Evolutionary conservation across 345 rosid genomes (phyloP), one percentile per base, ranked within the genome.

Genomic region (Lenwebbia sp.): DNA sequence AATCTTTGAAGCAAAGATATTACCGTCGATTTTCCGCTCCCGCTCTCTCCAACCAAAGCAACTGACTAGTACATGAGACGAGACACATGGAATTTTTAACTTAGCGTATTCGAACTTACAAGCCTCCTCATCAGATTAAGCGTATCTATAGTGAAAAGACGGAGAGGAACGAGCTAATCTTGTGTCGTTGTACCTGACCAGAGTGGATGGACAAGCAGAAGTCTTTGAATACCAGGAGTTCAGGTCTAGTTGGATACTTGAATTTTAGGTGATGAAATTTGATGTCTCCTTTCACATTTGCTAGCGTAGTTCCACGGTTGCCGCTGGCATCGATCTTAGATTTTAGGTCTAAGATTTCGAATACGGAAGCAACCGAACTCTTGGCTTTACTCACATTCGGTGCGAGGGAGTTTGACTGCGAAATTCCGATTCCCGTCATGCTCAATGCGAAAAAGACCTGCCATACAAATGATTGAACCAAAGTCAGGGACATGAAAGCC

Each of bases 1-100:
- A 89, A 92, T 85, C 94, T 88, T 30, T 86, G 91, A 85, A 92
- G 75, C 82, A 88, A 44, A 28, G 94, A 85, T 17, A 88, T 87
- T 19, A 87, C 87, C 0, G 91, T 89, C 33, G 91, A 92, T 86
- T 89, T 90, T 14, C 91, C 90, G 40, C 90, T 86, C n/a, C 94
- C 92, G 41, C 94, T 92, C 41, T 89, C 94, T 49, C 94, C 94
- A 74, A 92, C 92, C 54, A 88, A 70, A 82, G 92, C 93, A 60
- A 86, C 90, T 22, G 88, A 88, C 92, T 89, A 88, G 52, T 19
- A 86, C 15, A 37, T 65, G 54, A 51, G 40, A 44, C 10, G 21
- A 86, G 44, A 33, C 44, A 15, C 22, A 1, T 7, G 76, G 33
- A 65, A 65, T 33, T 65, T 65, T 17, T 65, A 49, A 11, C 25